These are phyloP conservation scores for Triticum monococcum DNA, from an alignment of 176 grass and related monocot species.

Conservation along the genomic window DNA sequence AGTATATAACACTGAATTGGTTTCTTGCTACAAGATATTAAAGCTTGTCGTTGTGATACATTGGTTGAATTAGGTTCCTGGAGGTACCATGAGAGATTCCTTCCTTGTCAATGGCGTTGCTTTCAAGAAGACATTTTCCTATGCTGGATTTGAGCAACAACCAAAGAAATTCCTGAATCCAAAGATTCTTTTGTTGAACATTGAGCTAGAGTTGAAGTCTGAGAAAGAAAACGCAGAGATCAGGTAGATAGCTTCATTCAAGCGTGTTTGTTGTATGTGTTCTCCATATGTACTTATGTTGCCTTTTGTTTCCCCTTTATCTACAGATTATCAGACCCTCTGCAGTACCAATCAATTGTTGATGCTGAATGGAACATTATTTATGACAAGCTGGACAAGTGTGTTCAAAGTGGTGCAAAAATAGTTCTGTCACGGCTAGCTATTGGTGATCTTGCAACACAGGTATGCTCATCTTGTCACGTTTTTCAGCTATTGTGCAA, in stretches of 20 bases:
- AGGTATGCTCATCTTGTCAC: constrained; percentile 40
- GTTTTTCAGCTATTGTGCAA: not conserved
- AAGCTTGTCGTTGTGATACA: not conserved
- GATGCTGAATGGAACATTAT: constrained; percentile 99
- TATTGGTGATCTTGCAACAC: constrained; percentile 95
- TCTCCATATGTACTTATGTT: constrained; percentile 10
- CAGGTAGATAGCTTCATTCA: constrained; percentile 40
- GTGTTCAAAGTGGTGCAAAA: constrained; percentile 89
- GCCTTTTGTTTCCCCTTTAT: not conserved
- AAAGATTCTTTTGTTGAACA: constrained; percentile 92
- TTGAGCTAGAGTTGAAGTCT: constrained; percentile 93
- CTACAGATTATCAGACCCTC: constrained; percentile 75
- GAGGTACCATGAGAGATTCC: constrained; percentile 92
- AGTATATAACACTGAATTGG: not conserved
- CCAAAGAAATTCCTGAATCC: constrained; percentile 91
- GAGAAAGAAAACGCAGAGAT: constrained; percentile 99
- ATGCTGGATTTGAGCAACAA: constrained; percentile 96
- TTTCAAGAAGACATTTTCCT: constrained; percentile 96
- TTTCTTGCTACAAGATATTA: not conserved
- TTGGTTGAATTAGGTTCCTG: constrained; percentile 70
- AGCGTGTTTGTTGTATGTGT: not conserved
- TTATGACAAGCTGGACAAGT: constrained; percentile 98
- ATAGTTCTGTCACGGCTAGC: constrained; percentile 85
- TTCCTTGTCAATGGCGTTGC: constrained; percentile 96
- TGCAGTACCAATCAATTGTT: constrained; percentile 98